Evolutionary conservation across 2,329 filamentous ascomycete species (phyloP).

Genomic region (Verticillium tricorpus): DNA sequence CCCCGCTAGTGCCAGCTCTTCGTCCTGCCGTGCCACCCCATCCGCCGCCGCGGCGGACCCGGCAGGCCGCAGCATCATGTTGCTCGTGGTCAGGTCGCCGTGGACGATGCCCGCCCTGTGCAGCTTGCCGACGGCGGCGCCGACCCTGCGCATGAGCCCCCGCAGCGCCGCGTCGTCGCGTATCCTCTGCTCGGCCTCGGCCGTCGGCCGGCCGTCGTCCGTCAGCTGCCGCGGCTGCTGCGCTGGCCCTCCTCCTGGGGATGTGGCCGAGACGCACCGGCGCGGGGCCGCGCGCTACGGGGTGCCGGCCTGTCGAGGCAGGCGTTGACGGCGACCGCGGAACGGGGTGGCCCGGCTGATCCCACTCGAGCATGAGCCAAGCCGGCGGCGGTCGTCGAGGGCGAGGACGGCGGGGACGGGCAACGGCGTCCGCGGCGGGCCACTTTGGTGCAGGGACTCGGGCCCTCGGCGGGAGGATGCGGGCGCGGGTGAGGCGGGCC

Average conservation of each 20-base stretch:
- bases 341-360: slow-evolving; percentile 73
- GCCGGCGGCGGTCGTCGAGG: slow-evolving; percentile 54
- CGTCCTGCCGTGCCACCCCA: slow-evolving; percentile 10
- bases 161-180: slow-evolving; percentile 46
- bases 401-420: slow-evolving; percentile 78
- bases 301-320: slow-evolving; percentile 52
- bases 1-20: slow-evolving; percentile 46
- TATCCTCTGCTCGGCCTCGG: slow-evolving; percentile 17
- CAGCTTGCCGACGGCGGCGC: slow-evolving; percentile 65
- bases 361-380: slow-evolving; percentile 89
- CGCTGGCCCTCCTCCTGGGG: not conserved
- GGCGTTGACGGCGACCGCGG: slow-evolving; percentile 61
- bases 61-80: slow-evolving; percentile 72
- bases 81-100: slow-evolving; percentile 95
- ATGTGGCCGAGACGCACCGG: slow-evolving; percentile 18
- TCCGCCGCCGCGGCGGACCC: slow-evolving; percentile 11
- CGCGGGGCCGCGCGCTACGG: too few species aligned
- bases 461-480: slow-evolving; percentile 86
- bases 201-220: not conserved
- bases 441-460: slow-evolving; percentile 77
- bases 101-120: slow-evolving; percentile 86
- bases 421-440: slow-evolving; percentile 76
- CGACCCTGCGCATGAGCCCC: slow-evolving; percentile 66
- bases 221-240: not conserved
- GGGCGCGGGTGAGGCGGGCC: slow-evolving; percentile 77